Evolutionary conservation across 1,284 basidiomycete species (phyloP), one percentile per base, ranked within the genome.

Genomic region (Paramarasmius palmivorus): DNA sequence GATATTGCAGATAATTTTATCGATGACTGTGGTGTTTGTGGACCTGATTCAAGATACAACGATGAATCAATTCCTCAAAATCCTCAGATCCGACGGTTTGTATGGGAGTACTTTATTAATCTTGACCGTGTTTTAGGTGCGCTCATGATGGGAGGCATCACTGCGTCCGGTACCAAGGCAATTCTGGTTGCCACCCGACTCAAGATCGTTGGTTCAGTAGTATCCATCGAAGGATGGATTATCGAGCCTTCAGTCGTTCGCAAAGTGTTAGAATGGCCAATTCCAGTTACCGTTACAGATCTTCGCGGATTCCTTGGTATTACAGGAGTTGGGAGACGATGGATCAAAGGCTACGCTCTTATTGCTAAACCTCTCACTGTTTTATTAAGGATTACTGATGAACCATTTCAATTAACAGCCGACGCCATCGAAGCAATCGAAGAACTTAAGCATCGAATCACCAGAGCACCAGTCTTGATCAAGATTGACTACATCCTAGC

Each of bases 281-380:
- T 47, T 1, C 64, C 61, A 15, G 34, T 38, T 1, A 61, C 48
- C 15, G 55, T 69, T 2, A 53, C 64, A 0, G 66, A 73, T 39
- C 63, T 75, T 1, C 57, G 66, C 0, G 60, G 60, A 3, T 75
- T 75, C 38, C 54, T 75, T 1, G 69, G 71, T 1, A 56, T 63
- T 0, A 60, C 61, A 0, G 69, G 72, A 0, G 61, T 65, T 2
- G 60, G 61, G 0, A 23, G 68, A 0, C 56, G 56, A 10, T 74
- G 67, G 65, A 71, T 74, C 10, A 49, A 59, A 34, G 59, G 61
- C 2, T 74, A 67, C 52, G 59, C 68, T 1, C 9, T 65, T 4
- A 65, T 66, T 14, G 68, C 65, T 26, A 62, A 63, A 52, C 70
- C 66, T 1, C 59, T 73, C 3, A 69, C 63, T 0, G 2, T 53